Conservation (phyloP, 2,329 filamentous ascomycete species). For the Scopulariopsis brevicaulis region DNA sequence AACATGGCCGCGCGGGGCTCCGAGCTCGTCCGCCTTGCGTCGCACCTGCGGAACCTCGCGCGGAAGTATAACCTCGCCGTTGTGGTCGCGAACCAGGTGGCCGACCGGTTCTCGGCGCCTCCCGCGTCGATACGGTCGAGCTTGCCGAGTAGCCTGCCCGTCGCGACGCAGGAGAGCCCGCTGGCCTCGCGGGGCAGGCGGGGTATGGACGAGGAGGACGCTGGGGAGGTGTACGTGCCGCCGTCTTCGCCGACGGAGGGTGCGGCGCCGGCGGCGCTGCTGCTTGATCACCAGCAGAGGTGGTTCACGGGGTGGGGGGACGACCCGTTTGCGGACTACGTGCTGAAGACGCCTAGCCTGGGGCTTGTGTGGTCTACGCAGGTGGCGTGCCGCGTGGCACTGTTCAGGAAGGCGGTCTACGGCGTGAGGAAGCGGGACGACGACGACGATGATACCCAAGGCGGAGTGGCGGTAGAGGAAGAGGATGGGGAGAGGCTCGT, state of each 20-base stretch:
- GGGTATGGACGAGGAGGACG: constrained; percentile 10
- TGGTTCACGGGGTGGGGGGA: constrained; percentile 97
- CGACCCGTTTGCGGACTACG: constrained; percentile 31
- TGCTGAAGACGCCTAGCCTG: constrained; percentile 72
- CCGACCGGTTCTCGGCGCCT: constrained; percentile 59
- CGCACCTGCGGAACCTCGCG: constrained; percentile 66
- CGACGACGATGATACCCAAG: constrained; percentile 28
- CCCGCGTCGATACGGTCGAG: constrained; percentile 9
- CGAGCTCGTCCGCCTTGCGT: constrained; percentile 68
- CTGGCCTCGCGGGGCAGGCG: constrained; percentile 32
- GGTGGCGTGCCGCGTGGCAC: constrained; percentile 68
- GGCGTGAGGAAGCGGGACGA: constrained; percentile 24
- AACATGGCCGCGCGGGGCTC: constrained; percentile 66
- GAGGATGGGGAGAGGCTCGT: constrained; percentile 8
- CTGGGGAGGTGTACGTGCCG: constrained; percentile 28
- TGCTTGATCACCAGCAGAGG: constrained; percentile 79
- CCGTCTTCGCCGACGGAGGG: constrained; percentile 20
- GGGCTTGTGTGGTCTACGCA: constrained; percentile 89
- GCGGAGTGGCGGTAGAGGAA: constrained; percentile 10
- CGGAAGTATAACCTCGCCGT: constrained; percentile 65
- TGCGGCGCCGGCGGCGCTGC: constrained; percentile 41
- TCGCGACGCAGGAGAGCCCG: constrained; percentile 31
- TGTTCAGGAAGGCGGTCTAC: constrained; percentile 60
- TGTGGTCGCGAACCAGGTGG: constrained; percentile 91
- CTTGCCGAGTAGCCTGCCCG: constrained; percentile 3